These are phyloP conservation scores for Plasmopara viticola DNA, from an alignment of 352 stramenopile genomes.

Conservation along the genomic window DNA sequence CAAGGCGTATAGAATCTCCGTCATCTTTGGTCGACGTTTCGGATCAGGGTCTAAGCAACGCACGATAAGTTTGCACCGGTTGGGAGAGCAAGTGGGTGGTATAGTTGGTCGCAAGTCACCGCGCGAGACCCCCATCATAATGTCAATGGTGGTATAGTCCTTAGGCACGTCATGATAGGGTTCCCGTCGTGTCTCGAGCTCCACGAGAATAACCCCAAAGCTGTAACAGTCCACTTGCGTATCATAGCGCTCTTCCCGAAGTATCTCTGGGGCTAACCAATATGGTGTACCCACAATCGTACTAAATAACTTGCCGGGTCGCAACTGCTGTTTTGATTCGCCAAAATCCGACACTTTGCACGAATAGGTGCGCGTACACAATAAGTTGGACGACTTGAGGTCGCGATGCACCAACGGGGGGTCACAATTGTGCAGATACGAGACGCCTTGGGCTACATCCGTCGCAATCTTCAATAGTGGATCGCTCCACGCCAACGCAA, in stretches of 20 bases:
- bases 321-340: conserved; percentile 54
- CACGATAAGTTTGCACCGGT: conserved; percentile 56
- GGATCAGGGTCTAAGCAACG: conserved; percentile 59
- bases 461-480: conserved; percentile 75
- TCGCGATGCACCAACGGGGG: conserved; percentile 75
- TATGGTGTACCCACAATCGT: conserved; percentile 81
- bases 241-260: conserved; percentile 77
- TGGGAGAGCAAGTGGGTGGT: conserved; percentile 46
- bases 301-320: conserved; percentile 44
- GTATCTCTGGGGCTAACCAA: conserved; percentile 80
- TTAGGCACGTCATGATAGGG: conserved; percentile 62
- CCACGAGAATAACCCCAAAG: conserved; percentile 82
- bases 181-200: conserved; percentile 70
- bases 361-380: conserved; percentile 66
- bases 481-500: conserved; percentile 68
- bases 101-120: conserved; percentile 60
- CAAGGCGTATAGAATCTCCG: conserved; percentile 60
- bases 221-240: conserved; percentile 84
- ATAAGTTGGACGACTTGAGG: conserved; percentile 75
- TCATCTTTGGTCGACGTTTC: conserved; percentile 62
- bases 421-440: conserved; percentile 79
- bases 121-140: conserved; percentile 71
- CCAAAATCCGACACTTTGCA: conserved; percentile 84
- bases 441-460: conserved; percentile 71
- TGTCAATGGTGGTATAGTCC: conserved; percentile 63